Base-by-base conservation (phyloP, 2,329 filamentous ascomycete genomes). In the Hirsutella rhossiliensis region DNA sequence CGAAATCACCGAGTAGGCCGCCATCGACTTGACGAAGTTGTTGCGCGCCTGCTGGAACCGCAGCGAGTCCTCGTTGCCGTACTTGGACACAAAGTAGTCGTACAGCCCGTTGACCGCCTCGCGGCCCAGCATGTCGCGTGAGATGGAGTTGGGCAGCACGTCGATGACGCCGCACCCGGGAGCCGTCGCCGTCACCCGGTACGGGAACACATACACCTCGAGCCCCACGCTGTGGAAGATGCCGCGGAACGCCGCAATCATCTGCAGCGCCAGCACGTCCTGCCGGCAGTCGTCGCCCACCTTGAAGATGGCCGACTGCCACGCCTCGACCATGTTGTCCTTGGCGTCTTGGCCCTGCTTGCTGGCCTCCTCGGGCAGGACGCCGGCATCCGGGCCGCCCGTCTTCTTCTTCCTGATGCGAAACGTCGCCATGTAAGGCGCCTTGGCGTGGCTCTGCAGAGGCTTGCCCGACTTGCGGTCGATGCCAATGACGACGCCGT, bases 291-390 rank as follows among this genome's bases (percentile, higher is more conserved):
- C 92, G 60, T 99, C 92, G 49, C 92, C 92, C 41, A 99, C 94
- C 63, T 99, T 99, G 80, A 99, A 99, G 58, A 99, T 99, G 45
- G 90, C 92, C 2, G 88, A 94, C 63, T 98, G 92, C 94, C 92
- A 97, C n/a, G 90, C 84, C 62, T 98, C 94, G 52, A 94, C 79
- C 0, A 80, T 86, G 54, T 75, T 78, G 43, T 60, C 58, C n/a
- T 55, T 54, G 1, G 48, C 47, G 31, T 54, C 54, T 20, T 54
- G 5, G 44, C 68, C 66, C 42, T 64, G 65, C 3, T 66, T 59
- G 40, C 34, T 17, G 17, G 34, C 34, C n/a, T 73, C 71, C 46
- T 72, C 69, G 7, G 71, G 61, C 56, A 74, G 61, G 6, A 72
- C 69, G 47, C 76, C 75, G 2, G 64, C 64, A 30, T 73, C 73